Evolutionary conservation across 345 rosid genomes (phyloP), one percentile per base, ranked within the genome.

Genomic region (Populus deltoides): DNA sequence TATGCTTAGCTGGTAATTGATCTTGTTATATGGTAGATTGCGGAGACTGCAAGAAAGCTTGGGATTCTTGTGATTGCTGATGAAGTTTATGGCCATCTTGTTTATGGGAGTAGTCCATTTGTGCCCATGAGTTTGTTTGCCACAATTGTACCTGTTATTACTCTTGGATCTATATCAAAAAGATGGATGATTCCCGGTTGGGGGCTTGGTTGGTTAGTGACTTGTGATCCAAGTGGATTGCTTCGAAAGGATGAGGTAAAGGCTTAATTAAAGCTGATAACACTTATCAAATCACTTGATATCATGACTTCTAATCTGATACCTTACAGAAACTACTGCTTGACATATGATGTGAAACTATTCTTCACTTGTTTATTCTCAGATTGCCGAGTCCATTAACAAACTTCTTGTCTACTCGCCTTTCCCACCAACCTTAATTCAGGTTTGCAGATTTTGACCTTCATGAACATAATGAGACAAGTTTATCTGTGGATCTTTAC

Each of bases 161-260:
- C 94, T 0, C 72, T 91, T 24, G 94, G 97, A 1, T 89, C 94
- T 51, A 79, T 93, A 79, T 91, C 95, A 2, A 90, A 93, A 86
- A 87, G 92, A 80, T 93, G 92, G 95, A 66, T 90, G 31, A 92
- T 90, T 83, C 95, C 95, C 39, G 94, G 97, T 43, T 93, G 97
- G 97, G 83, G 95, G 70, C 78, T 90, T 1, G 97, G 97, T 68
- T 91, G 97, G 97, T 81, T 89, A 49, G 90, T 78, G 53, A 77
- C 89, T 33, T 83, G 78, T 79, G 96, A 93, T 78, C 92, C 96
- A 2, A 78, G 79, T 53, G 89, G 87, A 77, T 85, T 85, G 71
- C 81, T 93, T 51, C 22, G 55, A 51, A 51, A 51, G 20, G 22
- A 51, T 6, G 8, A 17, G 55, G 55, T 51, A 45, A 77, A 51